These are phyloP conservation scores for Penicillium sp. DNA, from an alignment of 2,329 filamentous ascomycete species.

Conservation along the genomic window DNA sequence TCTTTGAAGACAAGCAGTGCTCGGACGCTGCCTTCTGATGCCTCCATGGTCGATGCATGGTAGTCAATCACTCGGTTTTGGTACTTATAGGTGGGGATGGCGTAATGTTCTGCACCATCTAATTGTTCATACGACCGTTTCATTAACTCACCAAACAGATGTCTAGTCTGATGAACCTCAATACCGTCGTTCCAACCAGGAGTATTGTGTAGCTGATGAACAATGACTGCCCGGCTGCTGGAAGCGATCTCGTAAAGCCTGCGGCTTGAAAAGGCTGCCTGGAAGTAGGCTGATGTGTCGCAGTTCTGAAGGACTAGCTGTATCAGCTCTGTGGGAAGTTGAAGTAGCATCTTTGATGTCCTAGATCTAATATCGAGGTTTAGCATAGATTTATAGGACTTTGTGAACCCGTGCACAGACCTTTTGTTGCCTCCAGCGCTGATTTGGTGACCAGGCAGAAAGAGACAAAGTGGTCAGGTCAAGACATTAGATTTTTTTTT, in stretches of 20 bases:
- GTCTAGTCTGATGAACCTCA: conserved; percentile 15
- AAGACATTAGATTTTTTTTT: no score
- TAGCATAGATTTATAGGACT: neutral
- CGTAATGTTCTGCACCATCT: conserved; percentile 36
- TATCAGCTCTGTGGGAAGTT: conserved; percentile 41
- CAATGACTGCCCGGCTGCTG: conserved; percentile 33
- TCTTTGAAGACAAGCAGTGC: conserved; percentile 32
- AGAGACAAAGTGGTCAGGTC: neutral
- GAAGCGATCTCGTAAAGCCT: conserved; percentile 36
- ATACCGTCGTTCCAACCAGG: conserved; percentile 31
- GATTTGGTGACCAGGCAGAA: neutral
- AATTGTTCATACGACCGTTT: conserved; percentile 31
- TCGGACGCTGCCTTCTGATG: conserved; percentile 16
- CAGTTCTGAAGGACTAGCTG: conserved; percentile 36
- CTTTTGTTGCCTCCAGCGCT: neutral
- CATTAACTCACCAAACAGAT: conserved; percentile 35
- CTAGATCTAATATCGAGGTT: neutral
- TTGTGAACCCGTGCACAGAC: neutral
- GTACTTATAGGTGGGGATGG: conserved; percentile 31
- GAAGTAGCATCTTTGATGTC: neutral
- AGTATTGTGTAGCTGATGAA: conserved; percentile 36
- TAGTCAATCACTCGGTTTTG: conserved; percentile 28
- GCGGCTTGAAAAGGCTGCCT: conserved; percentile 38
- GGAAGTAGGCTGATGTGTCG: conserved; percentile 37
- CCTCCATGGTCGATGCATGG: conserved; percentile 33